A percentile compares a stretch with the other conserved stretches of the same genome.
phyloP scores from a whole-genome alignment of 2,329 filamentous ascomycete species.

The Chaetomium sp. region DNA sequence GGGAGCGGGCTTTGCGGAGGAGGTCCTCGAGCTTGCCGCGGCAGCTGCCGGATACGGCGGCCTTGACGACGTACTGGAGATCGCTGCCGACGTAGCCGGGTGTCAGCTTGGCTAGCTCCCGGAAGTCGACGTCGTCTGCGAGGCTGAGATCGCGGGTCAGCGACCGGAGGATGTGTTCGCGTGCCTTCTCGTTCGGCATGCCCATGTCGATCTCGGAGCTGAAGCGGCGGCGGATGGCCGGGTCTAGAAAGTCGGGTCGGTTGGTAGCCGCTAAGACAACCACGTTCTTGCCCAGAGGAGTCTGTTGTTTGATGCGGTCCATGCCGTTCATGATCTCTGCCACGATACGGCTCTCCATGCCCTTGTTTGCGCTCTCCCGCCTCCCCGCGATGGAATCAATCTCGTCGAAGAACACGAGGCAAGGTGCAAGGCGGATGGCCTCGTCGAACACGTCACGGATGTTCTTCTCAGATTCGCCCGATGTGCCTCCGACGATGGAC shows the following conservation, averaged over 20 bases:
- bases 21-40: conserved; percentile 37
- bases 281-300: conserved; percentile 72
- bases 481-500: conserved; percentile 82
- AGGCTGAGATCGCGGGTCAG: conserved; percentile 68
- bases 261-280: conserved; percentile 93
- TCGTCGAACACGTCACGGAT: conserved; percentile 85
- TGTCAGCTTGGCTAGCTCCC: conserved; percentile 75
- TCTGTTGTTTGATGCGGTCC: conserved; percentile 75
- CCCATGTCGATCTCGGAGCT: conserved; percentile 82
- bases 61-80: conserved; percentile 64
- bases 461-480: conserved; percentile 85
- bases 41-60: conserved; percentile 46
- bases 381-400: conserved; percentile 91
- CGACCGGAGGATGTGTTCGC: conserved; percentile 76
- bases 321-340: conserved; percentile 83
- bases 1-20: conserved; percentile 30
- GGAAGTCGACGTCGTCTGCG: conserved; percentile 71
- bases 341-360: conserved; percentile 88
- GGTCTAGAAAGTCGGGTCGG: conserved; percentile 81
- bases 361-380: conserved; percentile 77
- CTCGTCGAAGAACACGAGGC: conserved; percentile 88
- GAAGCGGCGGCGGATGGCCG: conserved; percentile 74
- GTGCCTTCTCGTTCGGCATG: conserved; percentile 76
- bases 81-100: conserved; percentile 94
- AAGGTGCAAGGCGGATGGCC: conserved; percentile 82